phyloP scores from a whole-genome alignment of 345 rosid genomes.

The Erysimum cheiranthoides region DNA sequence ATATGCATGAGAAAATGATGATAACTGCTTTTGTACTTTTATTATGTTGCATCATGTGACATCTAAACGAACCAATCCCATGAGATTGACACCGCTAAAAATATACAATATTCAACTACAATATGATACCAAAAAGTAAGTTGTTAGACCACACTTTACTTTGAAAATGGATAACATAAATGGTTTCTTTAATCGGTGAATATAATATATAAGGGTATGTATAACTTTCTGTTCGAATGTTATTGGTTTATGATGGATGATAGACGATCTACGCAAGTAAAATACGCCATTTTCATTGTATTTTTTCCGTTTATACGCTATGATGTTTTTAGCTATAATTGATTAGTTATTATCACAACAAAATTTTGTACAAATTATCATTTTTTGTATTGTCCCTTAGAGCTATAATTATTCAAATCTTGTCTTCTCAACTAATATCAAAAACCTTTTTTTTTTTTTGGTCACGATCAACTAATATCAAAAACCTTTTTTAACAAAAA shows the following conservation, averaged over 20 bases:
- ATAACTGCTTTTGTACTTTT: constrained; percentile 31
- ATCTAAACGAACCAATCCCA: constrained; percentile 37
- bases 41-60: constrained; percentile 39
- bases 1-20: constrained; percentile 38
- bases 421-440: neutral
- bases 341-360: too few species aligned
- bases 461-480: neutral
- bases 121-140: constrained; percentile 17
- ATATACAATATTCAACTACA: constrained; percentile 13
- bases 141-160: constrained; percentile 34
- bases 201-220: constrained; percentile 8
- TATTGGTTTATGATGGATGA: constrained; percentile 1
- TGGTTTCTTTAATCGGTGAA: constrained; percentile 18
- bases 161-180: constrained; percentile 28
- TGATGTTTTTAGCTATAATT: neutral
- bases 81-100: constrained; percentile 32
- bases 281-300: too few species aligned
- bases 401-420: neutral
- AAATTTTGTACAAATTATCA: too few species aligned
- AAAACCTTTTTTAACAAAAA: too few species aligned
- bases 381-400: too few species aligned
- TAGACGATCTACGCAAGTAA: neutral
- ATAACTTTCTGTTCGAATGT: neutral
- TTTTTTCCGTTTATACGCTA: too few species aligned
- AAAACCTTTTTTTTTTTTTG: too few species aligned